Percentiles rank a stretch among this genome's conserved stretches.
Evolutionary conservation across 441 rosid species (phyloP).

Genomic region (Gossypium davidsonii): DNA sequence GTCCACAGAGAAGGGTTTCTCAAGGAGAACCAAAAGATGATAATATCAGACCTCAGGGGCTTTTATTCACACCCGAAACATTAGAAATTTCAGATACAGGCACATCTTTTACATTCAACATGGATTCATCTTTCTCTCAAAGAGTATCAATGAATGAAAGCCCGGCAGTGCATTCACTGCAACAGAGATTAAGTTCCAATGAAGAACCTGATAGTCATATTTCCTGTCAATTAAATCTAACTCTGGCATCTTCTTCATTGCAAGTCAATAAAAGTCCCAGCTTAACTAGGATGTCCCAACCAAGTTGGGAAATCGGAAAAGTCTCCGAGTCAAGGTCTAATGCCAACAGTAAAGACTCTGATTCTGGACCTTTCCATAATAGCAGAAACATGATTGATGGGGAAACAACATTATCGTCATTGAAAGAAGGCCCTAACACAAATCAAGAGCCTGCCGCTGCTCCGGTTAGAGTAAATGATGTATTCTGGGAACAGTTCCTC

Average conservation of each 20-base stretch:
- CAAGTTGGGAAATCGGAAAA: conserved; percentile 32
- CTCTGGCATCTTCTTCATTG: conserved; percentile 69
- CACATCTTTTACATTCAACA: conserved; percentile 42
- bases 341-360: conserved; percentile 36
- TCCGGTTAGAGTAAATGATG: conserved; percentile 63
- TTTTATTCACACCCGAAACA: conserved; percentile 45
- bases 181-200: conserved; percentile 36
- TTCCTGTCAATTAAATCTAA: conserved; percentile 80
- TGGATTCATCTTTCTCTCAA: conserved; percentile 36
- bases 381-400: conserved; percentile 23
- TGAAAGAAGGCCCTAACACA: conserved; percentile 34
- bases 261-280: conserved; percentile 42
- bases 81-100: conserved; percentile 83
- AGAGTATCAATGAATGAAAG: conserved; percentile 35
- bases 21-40: conserved; percentile 44
- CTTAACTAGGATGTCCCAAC: conserved; percentile 32
- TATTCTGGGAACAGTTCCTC: conserved; percentile 92
- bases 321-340: conserved; percentile 33
- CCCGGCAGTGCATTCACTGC: conserved; percentile 32
- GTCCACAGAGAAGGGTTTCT: conserved; percentile 42
- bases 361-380: conserved; percentile 17
- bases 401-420: conserved; percentile 21
- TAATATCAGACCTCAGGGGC: conserved; percentile 39
- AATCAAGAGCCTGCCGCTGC: conserved; percentile 41
- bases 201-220: conserved; percentile 68